A percentile compares a stretch with the other conserved stretches of the same genome.
phyloP scores from a whole-genome alignment of 306 rosid genomes.

The Gastrolobium bilobum region DNA sequence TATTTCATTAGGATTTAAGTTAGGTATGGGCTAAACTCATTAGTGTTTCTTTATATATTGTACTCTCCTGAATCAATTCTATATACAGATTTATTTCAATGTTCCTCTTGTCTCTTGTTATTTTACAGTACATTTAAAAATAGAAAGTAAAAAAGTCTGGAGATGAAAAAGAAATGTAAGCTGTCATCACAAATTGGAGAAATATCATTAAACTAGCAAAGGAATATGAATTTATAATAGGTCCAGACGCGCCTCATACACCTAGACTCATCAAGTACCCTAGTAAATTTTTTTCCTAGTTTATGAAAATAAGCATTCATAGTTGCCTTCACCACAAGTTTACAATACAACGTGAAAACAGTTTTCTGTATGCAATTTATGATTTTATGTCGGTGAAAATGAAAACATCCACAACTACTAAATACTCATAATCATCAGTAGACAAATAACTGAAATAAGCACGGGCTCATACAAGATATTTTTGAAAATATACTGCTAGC shows the following conservation, averaged over 20 bases:
- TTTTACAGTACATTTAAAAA: too few species aligned
- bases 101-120: too few species aligned
- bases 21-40: too few species aligned
- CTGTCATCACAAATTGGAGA: background rate
- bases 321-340: slow-evolving; percentile 7
- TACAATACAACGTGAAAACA: background rate
- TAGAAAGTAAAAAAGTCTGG: background rate
- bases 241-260: background rate
- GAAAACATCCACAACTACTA: background rate
- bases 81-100: too few species aligned
- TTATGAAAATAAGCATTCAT: background rate
- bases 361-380: background rate
- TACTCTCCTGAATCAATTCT: too few species aligned
- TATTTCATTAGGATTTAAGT: too few species aligned
- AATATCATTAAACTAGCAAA: slow-evolving; percentile 27
- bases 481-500: slow-evolving; percentile 12
- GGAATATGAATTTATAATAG: slow-evolving; percentile 13
- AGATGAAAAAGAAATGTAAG: slow-evolving; percentile 37
- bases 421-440: background rate
- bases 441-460: background rate
- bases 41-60: too few species aligned
- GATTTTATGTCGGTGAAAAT: background rate
- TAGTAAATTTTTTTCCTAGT: slow-evolving; percentile 17
- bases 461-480: slow-evolving; percentile 16
- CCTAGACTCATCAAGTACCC: background rate